Conservation (phyloP, 352 stramenopile genomes). For the Pythium apleroticum region DNA sequence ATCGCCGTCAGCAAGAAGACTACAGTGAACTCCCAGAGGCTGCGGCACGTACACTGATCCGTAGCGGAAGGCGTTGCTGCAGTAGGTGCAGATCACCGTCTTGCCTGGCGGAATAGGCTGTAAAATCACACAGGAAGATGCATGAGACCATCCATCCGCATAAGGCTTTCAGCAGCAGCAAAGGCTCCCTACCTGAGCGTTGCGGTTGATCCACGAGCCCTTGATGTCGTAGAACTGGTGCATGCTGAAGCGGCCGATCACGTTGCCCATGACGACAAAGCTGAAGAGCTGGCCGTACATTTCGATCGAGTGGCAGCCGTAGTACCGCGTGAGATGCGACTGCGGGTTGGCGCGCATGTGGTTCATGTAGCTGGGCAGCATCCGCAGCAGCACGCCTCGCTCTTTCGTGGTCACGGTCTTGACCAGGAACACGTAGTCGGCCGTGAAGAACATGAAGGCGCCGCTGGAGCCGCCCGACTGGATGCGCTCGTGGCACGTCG, state of each 20-base stretch:
- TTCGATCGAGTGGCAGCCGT: constrained; percentile 87
- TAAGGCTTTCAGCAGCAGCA: background rate
- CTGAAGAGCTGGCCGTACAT: constrained; percentile 89
- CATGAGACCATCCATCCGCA: background rate
- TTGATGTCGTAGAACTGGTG: constrained; percentile 92
- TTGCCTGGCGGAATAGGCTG: constrained; percentile 78
- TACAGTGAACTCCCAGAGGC: constrained; percentile 4
- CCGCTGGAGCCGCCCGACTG: constrained; percentile 81
- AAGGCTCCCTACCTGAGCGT: constrained; percentile 60
- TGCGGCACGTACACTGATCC: constrained; percentile 46
- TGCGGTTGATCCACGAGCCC: constrained; percentile 86
- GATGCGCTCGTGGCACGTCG: constrained; percentile 84
- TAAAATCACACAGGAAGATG: background rate
- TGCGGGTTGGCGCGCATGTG: constrained; percentile 81
- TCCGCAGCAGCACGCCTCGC: constrained; percentile 72
- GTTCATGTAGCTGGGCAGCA: constrained; percentile 80
- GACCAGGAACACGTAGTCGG: constrained; percentile 85
- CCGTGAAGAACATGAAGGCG: constrained; percentile 92
- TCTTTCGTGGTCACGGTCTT: constrained; percentile 86
- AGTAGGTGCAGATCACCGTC: constrained; percentile 85
- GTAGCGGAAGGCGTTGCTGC: constrained; percentile 77
- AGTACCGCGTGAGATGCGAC: constrained; percentile 88
- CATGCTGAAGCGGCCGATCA: constrained; percentile 80
- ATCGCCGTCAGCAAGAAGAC: constrained; percentile 4
- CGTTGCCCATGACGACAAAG: constrained; percentile 92